Evolutionary conservation across 2,329 filamentous ascomycete genomes (phyloP).

Genomic region (Alternaria triticimaculans): DNA sequence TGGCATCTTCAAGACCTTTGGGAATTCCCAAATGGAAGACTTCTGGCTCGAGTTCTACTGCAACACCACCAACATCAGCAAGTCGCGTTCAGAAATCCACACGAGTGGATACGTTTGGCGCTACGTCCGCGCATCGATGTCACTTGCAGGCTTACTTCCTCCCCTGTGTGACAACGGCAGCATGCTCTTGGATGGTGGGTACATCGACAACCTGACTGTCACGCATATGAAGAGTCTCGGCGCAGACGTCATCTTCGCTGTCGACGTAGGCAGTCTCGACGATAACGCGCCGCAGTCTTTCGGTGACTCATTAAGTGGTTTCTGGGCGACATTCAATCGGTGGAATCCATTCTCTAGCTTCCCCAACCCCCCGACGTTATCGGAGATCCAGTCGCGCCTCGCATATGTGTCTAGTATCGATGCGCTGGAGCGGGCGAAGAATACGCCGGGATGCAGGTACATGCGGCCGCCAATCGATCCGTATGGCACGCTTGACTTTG

Average conservation of each 20-base stretch:
- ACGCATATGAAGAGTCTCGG: constrained; percentile 96
- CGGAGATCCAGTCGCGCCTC: constrained; percentile 92
- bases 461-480: constrained; percentile 94
- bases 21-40: constrained; percentile 95
- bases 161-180: constrained; percentile 95
- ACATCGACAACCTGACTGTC: constrained; percentile 96
- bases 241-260: constrained; percentile 91
- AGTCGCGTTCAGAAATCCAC: constrained; percentile 89
- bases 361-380: constrained; percentile 91
- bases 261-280: constrained; percentile 92
- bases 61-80: constrained; percentile 98
- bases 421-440: constrained; percentile 91
- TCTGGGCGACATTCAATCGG: constrained; percentile 93
- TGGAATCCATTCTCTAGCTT: constrained; percentile 94
- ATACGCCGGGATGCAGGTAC: constrained; percentile 87
- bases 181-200: constrained; percentile 95
- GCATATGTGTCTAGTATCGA: constrained; percentile 96
- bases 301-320: constrained; percentile 90
- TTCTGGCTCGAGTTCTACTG: constrained; percentile 99
- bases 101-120: constrained; percentile 97
- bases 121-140: constrained; percentile 97
- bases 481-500: constrained; percentile 95
- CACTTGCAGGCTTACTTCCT: constrained; percentile 87
- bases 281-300: constrained; percentile 91
- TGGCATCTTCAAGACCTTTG: constrained; percentile 98